Evolutionary conservation across 352 stramenopile genomes (phyloP).

Genomic region (Globisporangium iwayamae): DNA sequence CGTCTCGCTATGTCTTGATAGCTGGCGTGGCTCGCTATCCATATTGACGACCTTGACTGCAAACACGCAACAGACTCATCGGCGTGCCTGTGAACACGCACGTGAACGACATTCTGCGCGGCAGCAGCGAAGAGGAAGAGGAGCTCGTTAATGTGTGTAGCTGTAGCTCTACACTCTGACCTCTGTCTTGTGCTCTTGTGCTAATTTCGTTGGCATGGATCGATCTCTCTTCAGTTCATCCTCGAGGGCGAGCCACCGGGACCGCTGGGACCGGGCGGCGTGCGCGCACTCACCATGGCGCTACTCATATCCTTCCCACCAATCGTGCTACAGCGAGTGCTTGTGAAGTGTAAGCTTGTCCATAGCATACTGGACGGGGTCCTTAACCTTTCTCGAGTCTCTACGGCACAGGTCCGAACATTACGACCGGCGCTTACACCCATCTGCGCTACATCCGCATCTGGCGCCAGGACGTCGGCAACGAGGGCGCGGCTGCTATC

Average conservation of each 20-base stretch:
- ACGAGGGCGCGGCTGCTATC: constrained; percentile 68
- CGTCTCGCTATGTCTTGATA: not conserved
- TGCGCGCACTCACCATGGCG: constrained; percentile 64
- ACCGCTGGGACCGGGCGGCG: constrained; percentile 49
- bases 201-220: not conserved
- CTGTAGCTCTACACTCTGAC: too few species aligned
- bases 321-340: not conserved
- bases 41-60: too few species aligned
- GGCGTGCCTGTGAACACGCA: constrained; percentile 59
- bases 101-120: constrained; percentile 66
- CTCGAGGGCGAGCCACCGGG: constrained; percentile 69
- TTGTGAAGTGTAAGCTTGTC: constrained; percentile 1
- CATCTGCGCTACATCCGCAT: constrained; percentile 75
- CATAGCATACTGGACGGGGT: constrained; percentile 9
- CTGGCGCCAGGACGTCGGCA: constrained; percentile 75
- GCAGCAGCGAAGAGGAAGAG: constrained; percentile 55
- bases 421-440: constrained; percentile 56
- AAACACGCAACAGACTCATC: constrained; percentile 41
- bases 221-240: constrained; percentile 47
- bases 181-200: not conserved
- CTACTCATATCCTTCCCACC: constrained; percentile 74
- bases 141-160: constrained; percentile 63
- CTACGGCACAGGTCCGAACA: constrained; percentile 60
- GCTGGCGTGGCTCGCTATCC: not conserved
- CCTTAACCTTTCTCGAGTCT: constrained; percentile 39